Base-by-base conservation (phyloP, 2,329 filamentous ascomycete genomes). In the Hymenoscyphus occultus region DNA sequence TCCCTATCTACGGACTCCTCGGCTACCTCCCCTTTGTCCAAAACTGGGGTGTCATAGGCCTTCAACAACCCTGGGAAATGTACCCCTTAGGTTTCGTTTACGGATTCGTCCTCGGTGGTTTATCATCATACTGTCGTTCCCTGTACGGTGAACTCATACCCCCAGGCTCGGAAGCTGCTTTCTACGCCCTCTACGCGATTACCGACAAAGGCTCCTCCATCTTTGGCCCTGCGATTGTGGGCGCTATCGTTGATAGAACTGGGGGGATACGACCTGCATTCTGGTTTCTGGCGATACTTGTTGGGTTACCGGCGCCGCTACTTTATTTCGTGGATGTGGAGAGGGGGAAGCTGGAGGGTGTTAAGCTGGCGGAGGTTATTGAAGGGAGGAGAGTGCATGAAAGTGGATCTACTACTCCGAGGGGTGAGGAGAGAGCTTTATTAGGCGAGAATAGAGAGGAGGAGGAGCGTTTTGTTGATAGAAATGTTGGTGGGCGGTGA, bases 1-100 rank as follows among this genome's bases (percentile, higher is more conserved):
- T 99, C 60, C 95, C 95, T 0, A 74, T 98, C 0, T 99, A 99
- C 74, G 94, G 93, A 0, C 81, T 99, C 13, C 78, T 96, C 28
- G 93, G 94, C 0, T 97, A 95, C 74, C 83, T 98, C 19, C 92
- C 93, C 0, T 87, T 91, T 7, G 83, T 98, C 59, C 84, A 87
- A 71, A 80, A 82, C 9, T 86, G 90, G 77, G 93, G 92, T 0
- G 87, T 91, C 5, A 79, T 92, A 45, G 95, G 95, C 1, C 82
- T 99, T 12, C 93, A 97, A 76, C 89, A 95, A 75, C 87, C 91
- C 1, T 97, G 93, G 91, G 95, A 99, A 73, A 97, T 99, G 91
- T 98, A 95, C 73, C 91, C 92, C 0, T 80, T 99, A 0, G 93
- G 92, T 0, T 90, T 91, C 2, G 86, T 98, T 14, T 97, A 97